These are phyloP conservation scores for Pelargonium cotyledonis DNA, from an alignment of 441 rosid genomes.

Conservation along the genomic window DNA sequence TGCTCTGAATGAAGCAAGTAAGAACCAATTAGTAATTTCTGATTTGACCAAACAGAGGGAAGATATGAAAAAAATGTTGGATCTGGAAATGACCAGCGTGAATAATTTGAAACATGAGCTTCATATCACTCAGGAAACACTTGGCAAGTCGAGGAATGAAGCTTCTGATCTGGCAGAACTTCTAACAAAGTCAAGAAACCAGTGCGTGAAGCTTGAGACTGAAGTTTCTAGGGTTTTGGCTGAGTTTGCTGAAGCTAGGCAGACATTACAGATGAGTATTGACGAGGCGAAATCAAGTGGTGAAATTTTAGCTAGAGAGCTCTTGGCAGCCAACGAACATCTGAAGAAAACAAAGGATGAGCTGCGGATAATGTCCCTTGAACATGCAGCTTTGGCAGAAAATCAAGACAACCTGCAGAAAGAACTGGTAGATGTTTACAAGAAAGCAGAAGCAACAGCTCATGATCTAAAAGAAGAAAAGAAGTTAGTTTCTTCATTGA, in stretches of 20 bases:
- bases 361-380: constrained; percentile 35
- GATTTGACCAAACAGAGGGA: constrained; percentile 50
- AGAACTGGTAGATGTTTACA: constrained; percentile 56
- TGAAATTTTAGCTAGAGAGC: constrained; percentile 45
- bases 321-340: constrained; percentile 39
- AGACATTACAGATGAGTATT: constrained; percentile 34
- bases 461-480: constrained; percentile 57
- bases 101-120: constrained; percentile 54
- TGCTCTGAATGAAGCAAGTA: constrained; percentile 33
- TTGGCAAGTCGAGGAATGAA: constrained; percentile 43
- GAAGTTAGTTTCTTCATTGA: constrained; percentile 38
- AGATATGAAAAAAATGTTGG: constrained; percentile 43
- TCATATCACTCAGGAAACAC: constrained; percentile 38
- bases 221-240: constrained; percentile 45
- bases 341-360: constrained; percentile 47
- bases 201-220: constrained; percentile 49
- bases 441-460: constrained; percentile 47
- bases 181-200: constrained; percentile 43
- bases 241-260: constrained; percentile 46
- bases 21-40: constrained; percentile 33
- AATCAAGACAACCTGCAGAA: constrained; percentile 46
- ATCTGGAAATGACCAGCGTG: constrained; percentile 35
- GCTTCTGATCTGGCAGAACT: constrained; percentile 47
- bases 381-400: constrained; percentile 40
- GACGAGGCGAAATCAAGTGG: constrained; percentile 38